A percentile compares a stretch with the other conserved stretches of the same genome.
phyloP scores from a whole-genome alignment of 306 rosid genomes.

The Sicyos baderoa region DNA sequence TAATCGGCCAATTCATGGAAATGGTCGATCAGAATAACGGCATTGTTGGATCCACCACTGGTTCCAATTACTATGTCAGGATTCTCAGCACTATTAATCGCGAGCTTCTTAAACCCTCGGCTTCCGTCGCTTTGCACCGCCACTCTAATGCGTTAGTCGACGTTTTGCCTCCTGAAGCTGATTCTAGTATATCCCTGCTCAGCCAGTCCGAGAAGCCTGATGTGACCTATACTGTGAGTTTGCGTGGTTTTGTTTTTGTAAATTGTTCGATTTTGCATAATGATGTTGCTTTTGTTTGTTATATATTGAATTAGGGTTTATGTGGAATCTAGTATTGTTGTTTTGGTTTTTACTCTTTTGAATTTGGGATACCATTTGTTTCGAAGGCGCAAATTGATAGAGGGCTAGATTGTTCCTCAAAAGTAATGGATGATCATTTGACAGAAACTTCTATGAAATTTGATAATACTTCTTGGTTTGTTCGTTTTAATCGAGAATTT shows the following conservation, averaged over 20 bases:
- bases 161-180: conserved; percentile 96
- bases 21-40: conserved; percentile 96
- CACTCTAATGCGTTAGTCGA: conserved; percentile 97
- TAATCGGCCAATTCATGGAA: conserved; percentile 97
- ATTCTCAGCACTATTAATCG: conserved; percentile 90
- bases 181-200: conserved; percentile 87
- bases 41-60: conserved; percentile 96
- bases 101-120: conserved; percentile 86
- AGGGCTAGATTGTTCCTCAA: background rate
- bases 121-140: conserved; percentile 90
- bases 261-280: background rate
- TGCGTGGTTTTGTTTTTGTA: background rate
- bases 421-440: background rate
- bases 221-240: conserved; percentile 72
- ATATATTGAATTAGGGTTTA: conserved; percentile 6
- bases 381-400: background rate
- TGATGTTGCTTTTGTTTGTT: background rate
- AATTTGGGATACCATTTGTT: background rate
- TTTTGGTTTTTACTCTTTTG: background rate
- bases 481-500: background rate
- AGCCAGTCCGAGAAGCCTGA: conserved; percentile 99
- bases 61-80: conserved; percentile 88
- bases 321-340: background rate
- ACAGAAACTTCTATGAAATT: background rate
- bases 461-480: background rate